Percentiles rank a stretch among this genome's conserved stretches.
phyloP scores from a whole-genome alignment of 139 green algal species.

The Picochlorum sp. region DNA sequence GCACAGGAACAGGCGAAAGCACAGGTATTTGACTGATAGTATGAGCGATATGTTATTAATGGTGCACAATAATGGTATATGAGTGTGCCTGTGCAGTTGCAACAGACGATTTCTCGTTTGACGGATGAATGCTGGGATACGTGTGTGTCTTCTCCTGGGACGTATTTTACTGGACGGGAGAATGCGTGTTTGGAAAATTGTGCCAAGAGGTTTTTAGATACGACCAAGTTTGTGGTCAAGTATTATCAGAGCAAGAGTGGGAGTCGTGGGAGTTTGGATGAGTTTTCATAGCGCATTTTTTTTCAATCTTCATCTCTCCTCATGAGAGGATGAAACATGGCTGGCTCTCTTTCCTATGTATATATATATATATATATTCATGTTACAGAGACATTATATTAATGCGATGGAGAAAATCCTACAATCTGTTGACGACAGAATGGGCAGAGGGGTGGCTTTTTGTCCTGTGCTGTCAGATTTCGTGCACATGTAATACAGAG shows the following conservation, averaged over 20 bases:
- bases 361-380: too few species aligned
- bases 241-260: conserved; percentile 30
- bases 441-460: conserved; percentile 49
- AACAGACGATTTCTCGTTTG: conserved; percentile 32
- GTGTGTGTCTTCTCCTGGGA: conserved; percentile 28
- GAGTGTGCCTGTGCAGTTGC: conserved; percentile 12
- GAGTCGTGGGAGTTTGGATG: background rate
- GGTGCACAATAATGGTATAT: background rate
- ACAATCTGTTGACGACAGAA: conserved; percentile 42
- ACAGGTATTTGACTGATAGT: background rate
- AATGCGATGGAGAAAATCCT: conserved; percentile 12
- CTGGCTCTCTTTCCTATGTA: background rate
- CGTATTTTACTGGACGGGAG: conserved; percentile 11
- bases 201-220: conserved; percentile 30
- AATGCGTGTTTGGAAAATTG: conserved; percentile 34
- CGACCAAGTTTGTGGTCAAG: conserved; percentile 37
- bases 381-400: too few species aligned
- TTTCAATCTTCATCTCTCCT: background rate
- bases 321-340: background rate
- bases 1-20: conserved; percentile 20
- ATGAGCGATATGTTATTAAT: background rate
- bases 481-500: conserved; percentile 40
- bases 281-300: background rate
- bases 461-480: conserved; percentile 37
- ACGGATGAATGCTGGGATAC: conserved; percentile 41